These are phyloP conservation scores for Lodderomyces margitis DNA, from an alignment of 1,139 yeast species.

Conservation along the genomic window DNA sequence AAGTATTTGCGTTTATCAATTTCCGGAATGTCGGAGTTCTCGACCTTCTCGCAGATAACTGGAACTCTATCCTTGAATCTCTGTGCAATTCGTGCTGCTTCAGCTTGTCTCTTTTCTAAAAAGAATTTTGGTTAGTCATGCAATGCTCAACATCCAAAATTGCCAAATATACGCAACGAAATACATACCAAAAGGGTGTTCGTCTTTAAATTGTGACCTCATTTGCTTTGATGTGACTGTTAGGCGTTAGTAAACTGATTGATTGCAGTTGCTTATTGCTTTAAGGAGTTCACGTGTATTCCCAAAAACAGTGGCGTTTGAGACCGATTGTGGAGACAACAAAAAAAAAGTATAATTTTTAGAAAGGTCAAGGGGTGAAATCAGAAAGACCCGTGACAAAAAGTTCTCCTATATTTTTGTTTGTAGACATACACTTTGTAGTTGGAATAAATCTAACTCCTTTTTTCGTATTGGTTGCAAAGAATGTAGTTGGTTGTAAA, in stretches of 20 bases:
- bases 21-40: slow-evolving; percentile 92
- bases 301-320: slow-evolving; percentile 8
- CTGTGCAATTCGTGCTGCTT: slow-evolving; percentile 86
- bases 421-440: too few species aligned
- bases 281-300: not conserved
- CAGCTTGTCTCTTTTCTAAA: slow-evolving; percentile 94
- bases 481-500: too few species aligned
- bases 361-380: slow-evolving; percentile 6
- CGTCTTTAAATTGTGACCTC: slow-evolving; percentile 94
- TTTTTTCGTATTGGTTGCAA: too few species aligned
- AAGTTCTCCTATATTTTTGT: too few species aligned
- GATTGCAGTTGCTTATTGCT: not conserved
- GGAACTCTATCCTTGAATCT: slow-evolving; percentile 93
- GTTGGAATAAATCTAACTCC: too few species aligned
- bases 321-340: slow-evolving; percentile 2
- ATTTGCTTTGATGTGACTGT: slow-evolving; percentile 28
- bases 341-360: slow-evolving; percentile 9
- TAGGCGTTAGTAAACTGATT: slow-evolving; percentile 6
- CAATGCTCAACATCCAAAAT: not conserved
- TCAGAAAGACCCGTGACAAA: slow-evolving; percentile 3
- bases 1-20: slow-evolving; percentile 95
- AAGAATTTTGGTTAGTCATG: slow-evolving; percentile 24
- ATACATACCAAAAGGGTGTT: slow-evolving; percentile 76
- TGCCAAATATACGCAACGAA: not conserved
- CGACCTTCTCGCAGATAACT: slow-evolving; percentile 96